Conservation (phyloP, 257 asterid genomes). For the Salvia miltiorrhiza region DNA sequence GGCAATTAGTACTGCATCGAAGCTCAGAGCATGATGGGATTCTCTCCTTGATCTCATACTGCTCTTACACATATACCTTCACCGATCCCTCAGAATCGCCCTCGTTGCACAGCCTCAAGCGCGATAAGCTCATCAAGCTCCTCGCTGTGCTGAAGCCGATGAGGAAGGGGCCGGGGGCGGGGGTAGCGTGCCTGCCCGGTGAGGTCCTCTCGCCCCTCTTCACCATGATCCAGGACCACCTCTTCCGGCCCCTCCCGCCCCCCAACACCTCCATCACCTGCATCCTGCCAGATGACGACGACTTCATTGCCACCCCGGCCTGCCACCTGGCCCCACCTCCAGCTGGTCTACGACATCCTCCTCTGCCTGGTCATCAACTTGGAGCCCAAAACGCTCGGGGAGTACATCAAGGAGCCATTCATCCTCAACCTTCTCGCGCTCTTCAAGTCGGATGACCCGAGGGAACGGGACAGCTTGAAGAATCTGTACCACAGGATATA, state of each 20-base stretch:
- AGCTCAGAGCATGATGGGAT: constrained; percentile 38
- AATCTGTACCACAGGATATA: constrained; percentile 62
- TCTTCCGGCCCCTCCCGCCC: constrained; percentile 66
- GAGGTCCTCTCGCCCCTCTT: constrained; percentile 49
- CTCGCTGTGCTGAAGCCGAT: constrained; percentile 39
- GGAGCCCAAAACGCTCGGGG: constrained; percentile 34
- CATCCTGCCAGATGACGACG: constrained; percentile 62
- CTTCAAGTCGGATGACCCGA: constrained; percentile 70
- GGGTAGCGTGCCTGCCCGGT: constrained; percentile 7
- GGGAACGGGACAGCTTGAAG: constrained; percentile 70
- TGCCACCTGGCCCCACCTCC: constrained; percentile 70
- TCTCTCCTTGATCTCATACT: constrained; percentile 44
- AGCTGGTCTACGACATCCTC: constrained; percentile 65
- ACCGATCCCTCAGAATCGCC: constrained; percentile 64
- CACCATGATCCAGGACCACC: constrained; percentile 52
- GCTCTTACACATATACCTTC: constrained; percentile 50
- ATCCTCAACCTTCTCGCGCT: constrained; percentile 50
- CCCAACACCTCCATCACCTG: constrained; percentile 32
- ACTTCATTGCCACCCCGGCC: constrained; percentile 38
- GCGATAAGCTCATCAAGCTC: constrained; percentile 53
- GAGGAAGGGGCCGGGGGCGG: not conserved
- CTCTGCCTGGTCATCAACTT: constrained; percentile 33
- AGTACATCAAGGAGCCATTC: constrained; percentile 42
- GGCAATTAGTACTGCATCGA: constrained; percentile 24
- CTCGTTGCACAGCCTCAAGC: constrained; percentile 53